phyloP scores from a whole-genome alignment of 495 filamentous ascomycete species.

The Pyrenopolyporus hunteri region DNA sequence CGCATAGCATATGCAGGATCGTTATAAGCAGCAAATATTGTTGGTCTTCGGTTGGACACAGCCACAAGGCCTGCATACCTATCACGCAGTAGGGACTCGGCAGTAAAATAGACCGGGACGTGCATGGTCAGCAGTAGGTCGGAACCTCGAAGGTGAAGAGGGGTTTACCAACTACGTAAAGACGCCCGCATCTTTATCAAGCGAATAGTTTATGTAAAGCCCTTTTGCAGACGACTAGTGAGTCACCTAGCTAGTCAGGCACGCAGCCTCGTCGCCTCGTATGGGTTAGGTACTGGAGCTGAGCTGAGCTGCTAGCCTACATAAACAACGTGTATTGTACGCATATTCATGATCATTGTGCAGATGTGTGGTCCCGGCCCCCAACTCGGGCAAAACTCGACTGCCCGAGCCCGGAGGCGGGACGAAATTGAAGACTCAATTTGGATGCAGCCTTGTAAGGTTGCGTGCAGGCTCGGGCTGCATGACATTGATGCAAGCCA shows the following conservation, averaged over 20 bases:
- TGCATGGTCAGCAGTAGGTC: conserved; percentile 19
- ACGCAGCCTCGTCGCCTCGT: conserved; percentile 31
- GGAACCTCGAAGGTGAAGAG: background rate
- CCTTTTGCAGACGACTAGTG: conserved; percentile 1
- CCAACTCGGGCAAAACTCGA: conserved; percentile 12
- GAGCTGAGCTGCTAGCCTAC: conserved; percentile 6
- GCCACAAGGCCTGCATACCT: conserved; percentile 37
- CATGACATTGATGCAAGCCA: conserved; percentile 37
- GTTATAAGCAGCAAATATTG: conserved; percentile 25
- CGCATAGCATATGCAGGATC: conserved; percentile 38
- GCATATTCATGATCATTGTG: background rate
- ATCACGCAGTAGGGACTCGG: conserved; percentile 37
- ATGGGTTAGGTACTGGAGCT: conserved; percentile 22
- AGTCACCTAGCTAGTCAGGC: conserved; percentile 11
- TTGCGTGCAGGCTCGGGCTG: conserved; percentile 37
- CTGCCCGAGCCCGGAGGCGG: conserved; percentile 32
- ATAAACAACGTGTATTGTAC: background rate
- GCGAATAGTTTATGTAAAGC: background rate
- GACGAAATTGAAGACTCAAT: conserved; percentile 25
- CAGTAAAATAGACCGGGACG: conserved; percentile 31
- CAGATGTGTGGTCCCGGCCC: conserved; percentile 8
- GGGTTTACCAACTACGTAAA: conserved; percentile 2
- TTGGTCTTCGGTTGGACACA: conserved; percentile 30
- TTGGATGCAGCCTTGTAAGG: conserved; percentile 41
- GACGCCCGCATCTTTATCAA: background rate